Percentiles rank a stretch among this genome's conserved stretches.
These are phyloP conservation scores for Synchytrium microbalum DNA, from an alignment of 371 early-diverging fungal genomes.

Conservation along the genomic window DNA sequence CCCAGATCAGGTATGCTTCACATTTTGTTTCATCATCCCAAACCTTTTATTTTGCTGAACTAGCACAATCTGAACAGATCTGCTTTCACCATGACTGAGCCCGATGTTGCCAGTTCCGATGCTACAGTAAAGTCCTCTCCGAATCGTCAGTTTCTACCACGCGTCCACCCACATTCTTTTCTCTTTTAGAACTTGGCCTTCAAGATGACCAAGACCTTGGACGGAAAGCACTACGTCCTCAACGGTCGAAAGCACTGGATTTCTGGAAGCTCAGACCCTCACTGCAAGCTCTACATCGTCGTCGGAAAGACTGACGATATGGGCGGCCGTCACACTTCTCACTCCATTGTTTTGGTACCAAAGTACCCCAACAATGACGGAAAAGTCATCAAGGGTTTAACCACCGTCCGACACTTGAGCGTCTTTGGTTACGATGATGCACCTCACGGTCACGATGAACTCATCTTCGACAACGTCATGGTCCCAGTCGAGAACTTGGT, in stretches of 20 bases:
- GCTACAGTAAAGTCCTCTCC: conserved; percentile 77
- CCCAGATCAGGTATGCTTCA: no score
- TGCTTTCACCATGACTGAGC: conserved; percentile 97
- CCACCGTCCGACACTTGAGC: conserved; percentile 71
- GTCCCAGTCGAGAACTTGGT: conserved; percentile 83
- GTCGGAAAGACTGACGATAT: conserved; percentile 65
- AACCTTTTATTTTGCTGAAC: no score
- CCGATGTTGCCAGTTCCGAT: conserved; percentile 86
- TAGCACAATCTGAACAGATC: no score
- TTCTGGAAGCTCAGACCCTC: conserved; percentile 79
- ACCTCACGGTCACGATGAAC: conserved; percentile 76
- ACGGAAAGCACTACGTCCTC: neutral
- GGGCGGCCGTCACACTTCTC: conserved; percentile 75
- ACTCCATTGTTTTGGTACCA: conserved; percentile 85
- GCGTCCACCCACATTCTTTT: neutral
- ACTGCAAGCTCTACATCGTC: conserved; percentile 77
- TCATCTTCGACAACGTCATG: conserved; percentile 79
- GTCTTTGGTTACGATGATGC: conserved; percentile 96
- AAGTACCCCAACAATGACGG: conserved; percentile 22
- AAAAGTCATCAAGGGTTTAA: conserved; percentile 69
- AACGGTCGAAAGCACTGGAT: conserved; percentile 98
- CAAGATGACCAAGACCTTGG: neutral
- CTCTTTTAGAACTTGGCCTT: neutral
- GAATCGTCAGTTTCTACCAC: conserved; percentile 33
- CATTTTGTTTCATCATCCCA: no score